These are phyloP conservation scores for Sclerotinia glacialis DNA, from an alignment of 2,329 filamentous ascomycete genomes.

Conservation along the genomic window DNA sequence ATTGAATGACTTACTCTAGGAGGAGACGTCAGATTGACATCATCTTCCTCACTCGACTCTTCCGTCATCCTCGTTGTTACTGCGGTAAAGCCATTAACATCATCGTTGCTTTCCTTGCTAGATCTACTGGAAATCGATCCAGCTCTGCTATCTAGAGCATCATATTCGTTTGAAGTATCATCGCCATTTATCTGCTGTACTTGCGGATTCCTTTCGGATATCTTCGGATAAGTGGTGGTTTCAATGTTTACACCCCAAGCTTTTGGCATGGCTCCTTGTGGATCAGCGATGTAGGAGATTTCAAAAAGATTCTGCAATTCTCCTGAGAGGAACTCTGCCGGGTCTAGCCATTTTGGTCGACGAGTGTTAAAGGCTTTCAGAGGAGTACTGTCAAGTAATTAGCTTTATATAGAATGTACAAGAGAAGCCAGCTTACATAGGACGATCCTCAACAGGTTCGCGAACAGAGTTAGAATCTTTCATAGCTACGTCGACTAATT, in stretches of 20 bases:
- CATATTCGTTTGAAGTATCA: slow-evolving; percentile 25
- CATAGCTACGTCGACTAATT: slow-evolving; percentile 88
- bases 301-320: slow-evolving; percentile 72
- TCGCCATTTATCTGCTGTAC: slow-evolving; percentile 25
- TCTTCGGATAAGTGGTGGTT: slow-evolving; percentile 51
- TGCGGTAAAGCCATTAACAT: slow-evolving; percentile 35
- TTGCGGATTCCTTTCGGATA: slow-evolving; percentile 47
- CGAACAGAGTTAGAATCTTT: slow-evolving; percentile 51
- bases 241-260: slow-evolving; percentile 66
- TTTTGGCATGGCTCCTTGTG: slow-evolving; percentile 61
- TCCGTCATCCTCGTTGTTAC: slow-evolving; percentile 56
- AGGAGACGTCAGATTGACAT: slow-evolving; percentile 19
- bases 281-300: slow-evolving; percentile 61
- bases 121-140: slow-evolving; percentile 41
- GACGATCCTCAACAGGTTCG: slow-evolving; percentile 19
- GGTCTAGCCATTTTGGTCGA: slow-evolving; percentile 54
- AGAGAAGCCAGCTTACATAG: not conserved
- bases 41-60: slow-evolving; percentile 54
- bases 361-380: slow-evolving; percentile 31
- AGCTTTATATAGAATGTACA: not conserved
- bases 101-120: slow-evolving; percentile 48
- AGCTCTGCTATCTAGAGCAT: slow-evolving; percentile 39
- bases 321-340: slow-evolving; percentile 57
- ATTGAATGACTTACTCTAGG: slow-evolving; percentile 8
- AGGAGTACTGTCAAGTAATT: slow-evolving; percentile 20